These are phyloP conservation scores for Colletotrichum ledebouriae DNA, from an alignment of 2,329 filamentous ascomycete genomes.

Conservation along the genomic window DNA sequence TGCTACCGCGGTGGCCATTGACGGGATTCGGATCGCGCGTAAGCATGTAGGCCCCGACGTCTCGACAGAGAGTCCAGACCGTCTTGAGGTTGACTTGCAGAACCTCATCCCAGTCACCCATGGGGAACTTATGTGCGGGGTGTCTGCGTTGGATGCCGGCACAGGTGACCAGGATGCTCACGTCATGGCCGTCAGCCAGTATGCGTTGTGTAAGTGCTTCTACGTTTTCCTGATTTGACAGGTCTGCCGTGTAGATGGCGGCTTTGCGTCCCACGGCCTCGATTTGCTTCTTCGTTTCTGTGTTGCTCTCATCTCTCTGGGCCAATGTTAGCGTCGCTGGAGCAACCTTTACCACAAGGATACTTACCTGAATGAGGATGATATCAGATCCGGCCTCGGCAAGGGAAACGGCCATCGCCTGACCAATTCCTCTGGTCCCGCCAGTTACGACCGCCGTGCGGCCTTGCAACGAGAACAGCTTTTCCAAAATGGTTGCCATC, in stretches of 20 bases:
- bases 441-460: constrained; percentile 44
- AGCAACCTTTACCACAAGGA: too few relatives aligned
- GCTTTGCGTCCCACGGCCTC: constrained; percentile 45
- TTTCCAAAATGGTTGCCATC: constrained; percentile 42
- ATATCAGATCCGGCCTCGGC: constrained; percentile 44
- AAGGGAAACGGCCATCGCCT: constrained; percentile 45
- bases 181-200: constrained; percentile 45
- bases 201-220: constrained; percentile 42
- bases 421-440: constrained; percentile 45
- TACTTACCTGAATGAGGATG: constrained; percentile 40
- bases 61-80: constrained; percentile 83
- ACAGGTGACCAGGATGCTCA: constrained; percentile 75
- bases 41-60: constrained; percentile 85
- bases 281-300: constrained; percentile 43
- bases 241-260: constrained; percentile 45
- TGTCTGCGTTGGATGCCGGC: constrained; percentile 77
- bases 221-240: constrained; percentile 42
- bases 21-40: constrained; percentile 58
- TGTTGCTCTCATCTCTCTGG: constrained; percentile 44
- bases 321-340: neutral
- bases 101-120: constrained; percentile 73
- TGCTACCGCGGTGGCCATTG: constrained; percentile 72
- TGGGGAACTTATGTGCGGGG: constrained; percentile 73
- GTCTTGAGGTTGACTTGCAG: constrained; percentile 87
- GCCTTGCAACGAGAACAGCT: constrained; percentile 44